These are phyloP conservation scores for Sporisorium scitamineum DNA, from an alignment of 1,284 basidiomycete species.

Conservation along the genomic window DNA sequence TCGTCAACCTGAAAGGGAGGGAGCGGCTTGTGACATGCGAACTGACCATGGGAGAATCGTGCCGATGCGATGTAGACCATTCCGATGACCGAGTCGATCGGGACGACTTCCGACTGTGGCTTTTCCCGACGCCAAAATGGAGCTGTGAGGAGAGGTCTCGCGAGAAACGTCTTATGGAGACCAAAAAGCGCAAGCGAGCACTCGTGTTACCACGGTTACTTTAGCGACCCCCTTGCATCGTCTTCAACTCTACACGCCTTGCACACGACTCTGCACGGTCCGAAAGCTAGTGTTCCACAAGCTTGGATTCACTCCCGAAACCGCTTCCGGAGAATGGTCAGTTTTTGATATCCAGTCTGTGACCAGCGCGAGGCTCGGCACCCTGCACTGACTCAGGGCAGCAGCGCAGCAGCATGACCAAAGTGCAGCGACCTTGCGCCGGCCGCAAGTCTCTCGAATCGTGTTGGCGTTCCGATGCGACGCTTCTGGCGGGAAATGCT, in stretches of 20 bases:
- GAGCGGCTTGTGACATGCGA: too few relatives aligned
- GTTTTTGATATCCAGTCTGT: too few relatives aligned
- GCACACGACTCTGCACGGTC: not conserved
- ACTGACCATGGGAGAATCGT: not conserved
- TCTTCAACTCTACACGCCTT: conserved; percentile 9
- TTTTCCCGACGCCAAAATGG: not conserved
- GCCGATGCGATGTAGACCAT: not conserved
- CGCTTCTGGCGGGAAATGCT: not conserved
- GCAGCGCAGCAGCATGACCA: too few relatives aligned
- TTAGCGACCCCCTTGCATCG: conserved; percentile 13
- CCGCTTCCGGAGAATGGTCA: too few relatives aligned
- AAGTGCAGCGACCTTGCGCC: too few relatives aligned
- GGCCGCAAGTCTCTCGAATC: not conserved
- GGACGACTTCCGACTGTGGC: not conserved
- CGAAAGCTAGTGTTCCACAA: not conserved
- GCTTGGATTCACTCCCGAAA: not conserved
- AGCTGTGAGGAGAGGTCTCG: conserved; percentile 8
- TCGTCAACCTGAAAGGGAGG: too few relatives aligned
- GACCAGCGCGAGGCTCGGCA: too few relatives aligned
- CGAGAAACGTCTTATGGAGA: conserved; percentile 11
- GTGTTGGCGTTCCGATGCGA: not conserved
- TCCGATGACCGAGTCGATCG: not conserved
- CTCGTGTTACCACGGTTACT: conserved; percentile 17
- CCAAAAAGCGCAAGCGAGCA: conserved; percentile 15
- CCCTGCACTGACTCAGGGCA: too few relatives aligned